These are phyloP conservation scores for Naganishia vaughanmartiniae DNA, from an alignment of 768 basidiomycete species.

Conservation along the genomic window DNA sequence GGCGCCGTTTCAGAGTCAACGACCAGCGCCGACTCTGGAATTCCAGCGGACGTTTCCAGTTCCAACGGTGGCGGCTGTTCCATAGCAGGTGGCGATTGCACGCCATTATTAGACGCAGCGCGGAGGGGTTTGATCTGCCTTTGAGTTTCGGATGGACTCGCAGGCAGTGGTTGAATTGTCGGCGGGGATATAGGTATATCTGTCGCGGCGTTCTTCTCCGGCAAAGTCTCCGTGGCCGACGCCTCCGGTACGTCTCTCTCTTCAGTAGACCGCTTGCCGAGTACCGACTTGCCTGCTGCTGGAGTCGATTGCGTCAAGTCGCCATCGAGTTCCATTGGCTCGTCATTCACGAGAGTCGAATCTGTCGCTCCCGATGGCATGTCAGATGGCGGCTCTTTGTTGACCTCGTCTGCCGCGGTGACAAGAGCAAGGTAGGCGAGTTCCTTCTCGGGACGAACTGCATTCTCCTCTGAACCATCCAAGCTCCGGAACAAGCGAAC, in stretches of 20 bases:
- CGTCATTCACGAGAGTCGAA: slow-evolving; percentile 35
- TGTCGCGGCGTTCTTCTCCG: neutral
- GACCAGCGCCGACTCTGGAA: neutral
- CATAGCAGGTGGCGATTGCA: neutral
- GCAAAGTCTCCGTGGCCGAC: neutral
- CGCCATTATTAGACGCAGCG: neutral
- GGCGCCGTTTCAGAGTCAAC: slow-evolving; percentile 7
- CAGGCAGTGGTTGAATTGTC: neutral
- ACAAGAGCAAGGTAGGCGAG: slow-evolving; percentile 48
- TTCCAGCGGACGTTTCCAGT: neutral
- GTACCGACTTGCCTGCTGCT: slow-evolving; percentile 30
- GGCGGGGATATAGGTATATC: neutral
- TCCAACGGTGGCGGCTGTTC: neutral
- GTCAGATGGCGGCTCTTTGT: slow-evolving; percentile 12
- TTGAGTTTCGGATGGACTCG: neutral
- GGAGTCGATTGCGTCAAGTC: slow-evolving; percentile 7
- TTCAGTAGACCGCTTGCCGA: slow-evolving; percentile 47
- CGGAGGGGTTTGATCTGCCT: slow-evolving; percentile 5
- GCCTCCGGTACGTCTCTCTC: slow-evolving; percentile 40
- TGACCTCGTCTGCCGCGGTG: slow-evolving; percentile 28
- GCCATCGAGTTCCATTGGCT: slow-evolving; percentile 6
- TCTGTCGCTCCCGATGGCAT: slow-evolving; percentile 2
- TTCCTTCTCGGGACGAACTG: slow-evolving; percentile 47
- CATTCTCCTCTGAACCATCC: slow-evolving; percentile 7
- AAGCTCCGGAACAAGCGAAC: slow-evolving; percentile 31